Base-by-base conservation (phyloP, 495 filamentous ascomycete species). In the Penicillium desertorum region DNA sequence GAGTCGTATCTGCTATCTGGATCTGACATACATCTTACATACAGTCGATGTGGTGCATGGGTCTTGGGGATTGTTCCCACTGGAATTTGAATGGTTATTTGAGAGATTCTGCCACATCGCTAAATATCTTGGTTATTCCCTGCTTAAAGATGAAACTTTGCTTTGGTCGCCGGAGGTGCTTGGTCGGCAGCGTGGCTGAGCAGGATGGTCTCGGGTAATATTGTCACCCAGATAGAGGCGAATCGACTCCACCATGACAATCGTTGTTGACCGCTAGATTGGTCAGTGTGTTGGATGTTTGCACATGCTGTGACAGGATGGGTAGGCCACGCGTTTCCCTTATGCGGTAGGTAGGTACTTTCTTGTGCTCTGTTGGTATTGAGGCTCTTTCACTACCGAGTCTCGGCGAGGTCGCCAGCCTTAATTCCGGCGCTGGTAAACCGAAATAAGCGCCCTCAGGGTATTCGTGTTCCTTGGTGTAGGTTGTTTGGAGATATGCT, bases 171-270 rank as follows among this genome's bases (percentile, higher is more conserved):
- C 2, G 17, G 16, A 14, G 23, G n/a, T 7, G 14, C 14, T 16
- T 52, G 37, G n/a, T 49, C 8, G 29, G 27, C 20, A 42, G 25
- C 16, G 17, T 32, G 51, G 51, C 42, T 17, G 19, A 25, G 42
- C 42, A 23, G 45, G 30, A 54, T 19, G 16, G 39, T 36, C 41
- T 54, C 51, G 51, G 51, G 41, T 34, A 32, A 23, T 54, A 54
- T 44, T 54, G 29, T 32, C 19, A 45, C 17, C 37, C 9, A 14
- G 3, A 12, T 10, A 6, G 41, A 29, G 29, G 17, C 6, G 19
- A 22, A 12, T 17, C 7, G 4, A 36, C 19, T 45, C 19, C 12
- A 23, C 32, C 1, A 36, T 22, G 14, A 19, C 22, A 25, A 22
- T 43, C 23, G 2, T 19, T 14, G 17, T 51, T 25, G 52, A 20